phyloP scores from a whole-genome alignment of 306 rosid species.

The Quercus rubra region DNA sequence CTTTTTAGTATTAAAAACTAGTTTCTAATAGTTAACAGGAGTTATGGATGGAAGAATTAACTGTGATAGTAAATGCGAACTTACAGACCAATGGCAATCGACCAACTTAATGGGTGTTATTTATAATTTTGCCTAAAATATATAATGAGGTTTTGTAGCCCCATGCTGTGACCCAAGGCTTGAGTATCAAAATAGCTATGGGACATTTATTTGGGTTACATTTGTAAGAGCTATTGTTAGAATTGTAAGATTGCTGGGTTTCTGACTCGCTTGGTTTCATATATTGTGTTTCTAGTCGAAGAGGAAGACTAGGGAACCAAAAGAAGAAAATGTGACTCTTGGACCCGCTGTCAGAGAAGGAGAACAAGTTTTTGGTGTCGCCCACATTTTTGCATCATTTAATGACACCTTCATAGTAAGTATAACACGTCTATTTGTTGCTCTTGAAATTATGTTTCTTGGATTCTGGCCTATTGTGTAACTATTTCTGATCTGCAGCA shows the following conservation, averaged over 20 bases:
- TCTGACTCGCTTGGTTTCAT: background rate
- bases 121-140: too few species aligned
- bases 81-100: too few species aligned
- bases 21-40: too few species aligned
- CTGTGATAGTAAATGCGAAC: too few species aligned
- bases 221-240: background rate
- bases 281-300: constrained; percentile 31
- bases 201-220: background rate
- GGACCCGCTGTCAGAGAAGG: constrained; percentile 90
- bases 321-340: constrained; percentile 81
- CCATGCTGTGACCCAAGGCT: background rate
- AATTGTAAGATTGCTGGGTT: background rate
- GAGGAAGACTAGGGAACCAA: constrained; percentile 86
- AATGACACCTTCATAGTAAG: constrained; percentile 87
- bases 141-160: background rate
- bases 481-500: constrained; percentile 44
- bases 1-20: too few species aligned
- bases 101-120: too few species aligned
- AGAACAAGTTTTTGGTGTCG: constrained; percentile 78
- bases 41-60: too few species aligned
- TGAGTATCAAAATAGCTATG: background rate
- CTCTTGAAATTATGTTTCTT: background rate
- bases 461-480: background rate
- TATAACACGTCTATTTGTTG: background rate
- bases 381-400: constrained; percentile 80